These are phyloP conservation scores for Phialophora expanda DNA, from an alignment of 2,329 filamentous ascomycete species.

Conservation along the genomic window DNA sequence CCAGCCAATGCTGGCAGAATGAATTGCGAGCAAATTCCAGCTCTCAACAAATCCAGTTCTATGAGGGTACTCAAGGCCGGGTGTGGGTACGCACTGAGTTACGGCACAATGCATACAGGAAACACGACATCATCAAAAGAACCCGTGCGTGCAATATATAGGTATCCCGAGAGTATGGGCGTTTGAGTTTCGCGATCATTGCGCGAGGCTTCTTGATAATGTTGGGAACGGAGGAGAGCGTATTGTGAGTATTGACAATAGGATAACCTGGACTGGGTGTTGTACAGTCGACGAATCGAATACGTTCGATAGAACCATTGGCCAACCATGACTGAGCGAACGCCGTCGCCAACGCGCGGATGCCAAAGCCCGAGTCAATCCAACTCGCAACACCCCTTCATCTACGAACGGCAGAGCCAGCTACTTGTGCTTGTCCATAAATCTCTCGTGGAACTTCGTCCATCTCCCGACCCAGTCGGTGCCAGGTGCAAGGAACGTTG, in stretches of 20 bases:
- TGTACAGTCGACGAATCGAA: slow-evolving; percentile 1
- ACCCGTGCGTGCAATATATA: slow-evolving; percentile 12
- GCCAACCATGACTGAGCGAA: background rate
- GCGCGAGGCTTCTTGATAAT: slow-evolving; percentile 13
- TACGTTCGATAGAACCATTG: background rate
- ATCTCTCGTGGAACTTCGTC: slow-evolving; percentile 86
- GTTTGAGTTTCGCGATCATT: slow-evolving; percentile 15
- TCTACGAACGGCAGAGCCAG: background rate
- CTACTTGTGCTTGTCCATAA: slow-evolving; percentile 77
- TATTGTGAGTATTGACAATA: slow-evolving; percentile 9
- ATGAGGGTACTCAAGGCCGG: no score
- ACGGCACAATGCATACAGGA: no score
- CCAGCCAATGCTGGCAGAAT: no score
- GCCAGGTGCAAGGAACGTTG: slow-evolving; percentile 93
- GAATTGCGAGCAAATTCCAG: no score
- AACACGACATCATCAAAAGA: background rate
- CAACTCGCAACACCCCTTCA: background rate
- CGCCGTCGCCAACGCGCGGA: background rate
- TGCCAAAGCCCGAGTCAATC: background rate
- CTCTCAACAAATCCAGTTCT: no score
- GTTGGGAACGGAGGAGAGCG: slow-evolving; percentile 12
- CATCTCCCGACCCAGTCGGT: slow-evolving; percentile 92
- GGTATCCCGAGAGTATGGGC: slow-evolving; percentile 18
- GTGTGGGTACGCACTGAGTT: no score
- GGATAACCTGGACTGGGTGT: background rate